Percentiles rank a stretch among this genome's conserved stretches.
Evolutionary conservation across 495 filamentous ascomycete genomes (phyloP).

Genomic region (Evernia prunastri): DNA sequence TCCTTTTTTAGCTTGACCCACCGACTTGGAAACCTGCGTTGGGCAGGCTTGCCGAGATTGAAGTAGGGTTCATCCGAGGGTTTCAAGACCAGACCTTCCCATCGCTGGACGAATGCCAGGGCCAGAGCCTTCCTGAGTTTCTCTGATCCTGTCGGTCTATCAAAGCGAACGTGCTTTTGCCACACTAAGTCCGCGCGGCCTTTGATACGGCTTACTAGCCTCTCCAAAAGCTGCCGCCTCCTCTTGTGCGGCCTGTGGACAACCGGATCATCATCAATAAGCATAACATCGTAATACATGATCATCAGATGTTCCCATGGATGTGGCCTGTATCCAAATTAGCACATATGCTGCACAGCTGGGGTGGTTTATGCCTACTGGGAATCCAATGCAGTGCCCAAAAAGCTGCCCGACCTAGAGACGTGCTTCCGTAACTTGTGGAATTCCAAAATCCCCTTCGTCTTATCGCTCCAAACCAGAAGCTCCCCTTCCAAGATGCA

Average conservation of each 20-base stretch:
- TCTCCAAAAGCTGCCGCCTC: slow-evolving; percentile 52
- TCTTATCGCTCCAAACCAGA: slow-evolving; percentile 63
- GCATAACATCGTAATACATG: slow-evolving; percentile 69
- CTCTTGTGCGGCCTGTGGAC: slow-evolving; percentile 53
- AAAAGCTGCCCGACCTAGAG: slow-evolving; percentile 60
- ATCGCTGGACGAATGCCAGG: slow-evolving; percentile 53
- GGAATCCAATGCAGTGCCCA: slow-evolving; percentile 65
- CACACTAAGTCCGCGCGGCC: slow-evolving; percentile 57
- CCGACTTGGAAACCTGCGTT: slow-evolving; percentile 37
- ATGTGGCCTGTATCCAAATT: slow-evolving; percentile 43
- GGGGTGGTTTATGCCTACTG: slow-evolving; percentile 40
- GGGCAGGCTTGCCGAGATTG: slow-evolving; percentile 36
- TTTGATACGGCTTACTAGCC: slow-evolving; percentile 47
- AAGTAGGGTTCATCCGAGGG: slow-evolving; percentile 74
- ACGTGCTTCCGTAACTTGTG: slow-evolving; percentile 78
- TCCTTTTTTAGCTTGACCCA: slow-evolving; percentile 89
- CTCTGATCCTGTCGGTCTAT: slow-evolving; percentile 34
- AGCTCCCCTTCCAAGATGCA: slow-evolving; percentile 83
- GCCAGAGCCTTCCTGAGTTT: slow-evolving; percentile 57
- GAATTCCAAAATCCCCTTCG: slow-evolving; percentile 57
- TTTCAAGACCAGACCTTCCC: slow-evolving; percentile 77
- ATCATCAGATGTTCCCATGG: slow-evolving; percentile 75
- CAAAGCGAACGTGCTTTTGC: slow-evolving; percentile 59
- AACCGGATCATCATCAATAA: slow-evolving; percentile 63
- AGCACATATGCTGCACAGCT: slow-evolving; percentile 7